Evolutionary conservation across 148 eudicot species (phyloP).

Genomic region (Pharnaceum exiguum): DNA sequence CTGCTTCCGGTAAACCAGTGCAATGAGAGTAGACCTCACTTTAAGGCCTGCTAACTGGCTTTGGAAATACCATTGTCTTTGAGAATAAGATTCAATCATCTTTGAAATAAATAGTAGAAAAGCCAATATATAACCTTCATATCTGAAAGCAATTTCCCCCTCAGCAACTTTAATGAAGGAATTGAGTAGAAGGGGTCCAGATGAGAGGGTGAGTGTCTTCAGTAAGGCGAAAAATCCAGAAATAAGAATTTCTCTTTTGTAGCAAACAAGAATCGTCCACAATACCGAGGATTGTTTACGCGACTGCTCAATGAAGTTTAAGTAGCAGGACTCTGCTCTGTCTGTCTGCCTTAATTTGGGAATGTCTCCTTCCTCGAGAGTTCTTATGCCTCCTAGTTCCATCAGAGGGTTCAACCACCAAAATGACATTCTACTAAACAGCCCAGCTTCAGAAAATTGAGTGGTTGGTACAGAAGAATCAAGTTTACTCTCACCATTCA

Average conservation of each 20-base stretch:
- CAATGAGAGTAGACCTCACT: slow-evolving; percentile 47
- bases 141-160: slow-evolving; percentile 14
- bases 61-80: slow-evolving; percentile 48
- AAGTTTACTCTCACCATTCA: slow-evolving; percentile 22
- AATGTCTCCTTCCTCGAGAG: slow-evolving; percentile 52
- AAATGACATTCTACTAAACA: slow-evolving; percentile 45
- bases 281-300: no score
- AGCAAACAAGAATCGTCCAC: no score
- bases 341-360: slow-evolving; percentile 48
- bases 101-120: slow-evolving; percentile 23
- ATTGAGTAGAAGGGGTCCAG: slow-evolving; percentile 32
- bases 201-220: slow-evolving; percentile 29
- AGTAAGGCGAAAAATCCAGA: slow-evolving; percentile 34
- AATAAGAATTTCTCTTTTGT: slow-evolving; percentile 18
- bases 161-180: slow-evolving; percentile 28
- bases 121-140: slow-evolving; percentile 31
- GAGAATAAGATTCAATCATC: slow-evolving; percentile 43
- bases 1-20: slow-evolving; percentile 53
- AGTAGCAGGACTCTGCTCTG: slow-evolving; percentile 54
- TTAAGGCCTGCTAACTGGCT: slow-evolving; percentile 47
- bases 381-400: slow-evolving; percentile 51
- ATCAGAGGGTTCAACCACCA: slow-evolving; percentile 75
- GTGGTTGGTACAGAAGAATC: slow-evolving; percentile 25
- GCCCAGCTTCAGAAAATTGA: slow-evolving; percentile 45
- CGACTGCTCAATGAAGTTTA: no score